Conservation (phyloP, 306 rosid genomes). For the Corylus heterophylla region DNA sequence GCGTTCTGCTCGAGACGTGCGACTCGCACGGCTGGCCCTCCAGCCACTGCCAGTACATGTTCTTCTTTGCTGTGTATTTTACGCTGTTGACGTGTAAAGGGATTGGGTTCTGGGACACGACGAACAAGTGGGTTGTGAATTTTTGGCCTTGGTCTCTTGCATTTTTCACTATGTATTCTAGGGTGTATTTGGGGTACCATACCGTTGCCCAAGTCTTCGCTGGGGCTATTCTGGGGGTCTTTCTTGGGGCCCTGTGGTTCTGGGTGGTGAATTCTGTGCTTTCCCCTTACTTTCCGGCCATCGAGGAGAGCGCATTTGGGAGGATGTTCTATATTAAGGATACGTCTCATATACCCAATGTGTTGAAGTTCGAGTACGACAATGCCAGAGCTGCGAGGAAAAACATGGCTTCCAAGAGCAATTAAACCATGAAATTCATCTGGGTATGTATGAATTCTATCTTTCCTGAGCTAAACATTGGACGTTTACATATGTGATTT, state of each 20-base stretch:
- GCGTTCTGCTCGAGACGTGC: slow-evolving; percentile 73
- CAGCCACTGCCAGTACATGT: slow-evolving; percentile 91
- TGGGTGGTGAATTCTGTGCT: slow-evolving; percentile 66
- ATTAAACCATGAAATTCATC: slow-evolving; percentile 24
- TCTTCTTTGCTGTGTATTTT: slow-evolving; percentile 72
- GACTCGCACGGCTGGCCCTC: slow-evolving; percentile 99
- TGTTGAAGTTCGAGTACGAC: slow-evolving; percentile 90
- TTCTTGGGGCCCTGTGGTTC: slow-evolving; percentile 77
- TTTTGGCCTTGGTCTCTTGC: slow-evolving; percentile 62
- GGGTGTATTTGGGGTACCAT: slow-evolving; percentile 94
- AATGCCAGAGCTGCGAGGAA: slow-evolving; percentile 70
- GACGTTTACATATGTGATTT: not conserved
- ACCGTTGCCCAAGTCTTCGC: slow-evolving; percentile 80
- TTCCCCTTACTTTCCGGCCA: slow-evolving; percentile 46
- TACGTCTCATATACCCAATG: slow-evolving; percentile 77
- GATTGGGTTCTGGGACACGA: slow-evolving; percentile 39
- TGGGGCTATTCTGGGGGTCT: slow-evolving; percentile 66
- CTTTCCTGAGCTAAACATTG: not conserved
- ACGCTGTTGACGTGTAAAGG: slow-evolving; percentile 48
- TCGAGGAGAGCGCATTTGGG: slow-evolving; percentile 82
- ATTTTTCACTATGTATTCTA: slow-evolving; percentile 57
- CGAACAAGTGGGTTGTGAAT: slow-evolving; percentile 32
- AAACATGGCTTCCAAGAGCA: slow-evolving; percentile 33
- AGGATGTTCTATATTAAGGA: slow-evolving; percentile 72
- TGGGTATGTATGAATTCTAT: slow-evolving; percentile 16